Evolutionary conservation across 169 alveolate species (phyloP), one percentile per base, ranked within the genome.

Genomic region (Amoebophrya sp.): DNA sequence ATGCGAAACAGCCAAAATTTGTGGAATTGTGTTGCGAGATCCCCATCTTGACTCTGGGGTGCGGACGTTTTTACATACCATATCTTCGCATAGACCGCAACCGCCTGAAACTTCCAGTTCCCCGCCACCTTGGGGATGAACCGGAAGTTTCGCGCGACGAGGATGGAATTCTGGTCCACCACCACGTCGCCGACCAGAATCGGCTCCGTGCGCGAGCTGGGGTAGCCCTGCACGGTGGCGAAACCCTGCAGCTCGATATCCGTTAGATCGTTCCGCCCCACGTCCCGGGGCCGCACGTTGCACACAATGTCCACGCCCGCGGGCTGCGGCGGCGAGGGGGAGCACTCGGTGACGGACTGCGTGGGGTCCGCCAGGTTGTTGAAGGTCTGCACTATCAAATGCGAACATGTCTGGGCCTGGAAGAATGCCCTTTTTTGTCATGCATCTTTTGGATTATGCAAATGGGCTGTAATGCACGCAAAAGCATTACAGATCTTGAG

Each of bases 251-350:
- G 83, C 35, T 66, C 83, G 83, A 66, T 66, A 25, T 66, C 35
- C 83, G 1, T 2, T 25, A 66, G 35, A 25, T 66, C 83, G 83
- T 66, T 66, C 0, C 83, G 29, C 35, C 83, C 83, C 29, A 66
- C 83, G 83, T 66, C 83, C 35, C 83, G 29, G 32, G 83, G 83
- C 35, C 83, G 83, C 83, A 66, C 83, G 83, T 66, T 66, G 83
- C 83, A 66, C 83, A 66, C 83, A 25, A 66, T 25, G 83, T 66
- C 83, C 38, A 66, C 83, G 39, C 83, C 83, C 35, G 83, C 83
- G 39, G 83, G 83, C 35, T 66, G 83, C 18, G 83, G 83, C 83
- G 83, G 83, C 35, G 35, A 66, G 7, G 83, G 83, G 10, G 83
- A 25, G 83, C 83, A 66, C 38, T 66, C 83, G 32, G 83, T 66